Evolutionary conservation across 1,284 basidiomycete species (phyloP).

Genomic region (Ceratobasidium theobromae): DNA sequence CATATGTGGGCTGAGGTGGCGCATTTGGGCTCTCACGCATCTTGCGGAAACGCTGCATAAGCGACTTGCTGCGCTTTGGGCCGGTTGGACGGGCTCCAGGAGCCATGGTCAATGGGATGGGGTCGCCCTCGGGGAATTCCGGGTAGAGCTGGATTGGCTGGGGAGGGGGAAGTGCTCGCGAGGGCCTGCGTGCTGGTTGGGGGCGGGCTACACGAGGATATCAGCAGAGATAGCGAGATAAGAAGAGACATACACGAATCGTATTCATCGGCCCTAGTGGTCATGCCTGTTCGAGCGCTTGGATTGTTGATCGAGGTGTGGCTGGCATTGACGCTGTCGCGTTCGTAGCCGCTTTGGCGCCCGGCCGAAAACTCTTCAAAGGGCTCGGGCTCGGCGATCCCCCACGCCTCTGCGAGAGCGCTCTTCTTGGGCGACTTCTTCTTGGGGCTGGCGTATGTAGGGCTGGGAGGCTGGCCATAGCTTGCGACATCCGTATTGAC

Average conservation of each 20-base stretch:
- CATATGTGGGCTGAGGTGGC: conserved; percentile 30
- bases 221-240: too few relatives aligned
- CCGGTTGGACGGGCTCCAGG: conserved; percentile 16
- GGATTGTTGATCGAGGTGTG: conserved; percentile 26
- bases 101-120: conserved; percentile 14
- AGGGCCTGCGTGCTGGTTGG: conserved; percentile 20
- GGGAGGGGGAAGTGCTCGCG: conserved; percentile 34
- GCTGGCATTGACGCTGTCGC: conserved; percentile 9
- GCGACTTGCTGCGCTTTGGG: conserved; percentile 38
- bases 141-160: conserved; percentile 35
- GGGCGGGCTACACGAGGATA: conserved; percentile 16
- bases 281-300: conserved; percentile 27
- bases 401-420: conserved; percentile 62
- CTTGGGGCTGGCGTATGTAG: conserved; percentile 27
- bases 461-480: conserved; percentile 38
- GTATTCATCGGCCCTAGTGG: conserved; percentile 24
- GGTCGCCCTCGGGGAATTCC: conserved; percentile 30
- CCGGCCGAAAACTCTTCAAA: conserved; percentile 83
- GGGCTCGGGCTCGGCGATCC: conserved; percentile 82
- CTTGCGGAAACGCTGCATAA: conserved; percentile 40
- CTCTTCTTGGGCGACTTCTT: conserved; percentile 34
- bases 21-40: conserved; percentile 38
- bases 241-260: too few relatives aligned
- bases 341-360: conserved; percentile 42
- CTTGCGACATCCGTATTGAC: conserved; percentile 11